phyloP scores from a whole-genome alignment of 2,329 filamentous ascomycete species.

The Polychaeton citri region DNA sequence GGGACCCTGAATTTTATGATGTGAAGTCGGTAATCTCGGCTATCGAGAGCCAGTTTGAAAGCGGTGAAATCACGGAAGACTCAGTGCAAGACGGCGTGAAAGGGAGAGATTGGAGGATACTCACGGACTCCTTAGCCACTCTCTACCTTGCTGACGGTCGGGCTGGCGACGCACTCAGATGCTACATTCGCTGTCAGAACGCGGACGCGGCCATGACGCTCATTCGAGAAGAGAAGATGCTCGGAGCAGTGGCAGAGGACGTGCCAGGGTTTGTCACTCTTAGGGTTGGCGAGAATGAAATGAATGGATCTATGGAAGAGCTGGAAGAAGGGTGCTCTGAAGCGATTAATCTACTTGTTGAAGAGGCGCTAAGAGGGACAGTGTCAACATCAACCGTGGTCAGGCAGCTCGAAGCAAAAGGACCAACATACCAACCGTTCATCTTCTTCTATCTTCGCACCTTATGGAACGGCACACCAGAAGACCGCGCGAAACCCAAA shows the following conservation, averaged over 20 bases:
- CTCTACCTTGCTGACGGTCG: constrained; percentile 72
- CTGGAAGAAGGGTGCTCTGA: constrained; percentile 71
- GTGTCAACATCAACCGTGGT: constrained; percentile 68
- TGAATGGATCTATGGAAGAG: constrained; percentile 53
- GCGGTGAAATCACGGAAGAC: constrained; percentile 55
- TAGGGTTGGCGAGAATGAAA: constrained; percentile 60
- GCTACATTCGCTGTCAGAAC: constrained; percentile 83
- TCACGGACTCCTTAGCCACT: constrained; percentile 76
- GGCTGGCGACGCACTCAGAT: constrained; percentile 70
- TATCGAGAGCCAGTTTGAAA: constrained; percentile 70
- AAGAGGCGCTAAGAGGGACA: constrained; percentile 81
- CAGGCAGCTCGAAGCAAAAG: constrained; percentile 55
- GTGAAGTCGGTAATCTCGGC: constrained; percentile 61
- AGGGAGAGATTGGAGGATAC: constrained; percentile 73
- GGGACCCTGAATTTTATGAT: constrained; percentile 77
- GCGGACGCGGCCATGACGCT: constrained; percentile 77
- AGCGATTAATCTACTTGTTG: constrained; percentile 72
- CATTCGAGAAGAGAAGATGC: constrained; percentile 78
- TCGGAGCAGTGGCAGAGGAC: constrained; percentile 78
- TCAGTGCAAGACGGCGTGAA: constrained; percentile 59
- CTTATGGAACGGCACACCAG: constrained; percentile 55
- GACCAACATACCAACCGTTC: constrained; percentile 50
- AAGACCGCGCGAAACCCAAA: constrained; percentile 10
- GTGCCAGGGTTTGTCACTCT: constrained; percentile 80
- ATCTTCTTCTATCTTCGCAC: constrained; percentile 84